Base-by-base conservation (phyloP, 345 rosid species). In the Atalantia buxifolia region DNA sequence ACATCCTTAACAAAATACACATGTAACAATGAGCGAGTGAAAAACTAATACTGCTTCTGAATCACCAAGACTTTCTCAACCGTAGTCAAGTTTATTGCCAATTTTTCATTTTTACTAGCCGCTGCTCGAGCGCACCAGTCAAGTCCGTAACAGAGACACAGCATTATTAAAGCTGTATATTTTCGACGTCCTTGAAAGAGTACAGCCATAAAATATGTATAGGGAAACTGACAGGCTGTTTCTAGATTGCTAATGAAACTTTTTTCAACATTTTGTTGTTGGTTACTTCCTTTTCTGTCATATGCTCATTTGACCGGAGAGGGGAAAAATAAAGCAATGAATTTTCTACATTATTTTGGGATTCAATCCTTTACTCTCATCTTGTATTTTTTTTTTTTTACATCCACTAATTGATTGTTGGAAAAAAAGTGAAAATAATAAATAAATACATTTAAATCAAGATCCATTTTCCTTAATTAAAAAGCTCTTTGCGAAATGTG, bases 191-290 rank as follows among this genome's bases (percentile, higher is more conserved):
- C 50, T 75, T 27, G 59, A 57, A 45, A 25, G 35, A 45, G 57
- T 27, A 27, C 57, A 45, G 25, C 16, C 60, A 35, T 12, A 64
- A 63, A 42, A 61, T n/a, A 66, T 12, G 50, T 50, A 76, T 31
- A 8, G 28, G 79, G 45, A 75, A 57, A 62, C 53, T 33, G 77
- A 59, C 73, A 66, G 53, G 66, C 62, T 16, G 75, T 35, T 67
- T 19, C 57, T 77, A 48, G 60, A 69, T 65, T 38, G 77, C 18
- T 53, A 38, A 40, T 61, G 56, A 59, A 74, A 36, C 50, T 33
- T 5, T 74, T 40, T 10, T 69, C 62, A 78, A 78, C 78, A 68
- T 40, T 40, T 24, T 71, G 66, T 33, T 74, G 69, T 74, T 38
- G 64, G 70, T 65, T 62, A 74, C 63, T 36, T 62, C 36, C 2